Base-by-base conservation (phyloP, 495 filamentous ascomycete genomes). In the Penicillium coprophilum region DNA sequence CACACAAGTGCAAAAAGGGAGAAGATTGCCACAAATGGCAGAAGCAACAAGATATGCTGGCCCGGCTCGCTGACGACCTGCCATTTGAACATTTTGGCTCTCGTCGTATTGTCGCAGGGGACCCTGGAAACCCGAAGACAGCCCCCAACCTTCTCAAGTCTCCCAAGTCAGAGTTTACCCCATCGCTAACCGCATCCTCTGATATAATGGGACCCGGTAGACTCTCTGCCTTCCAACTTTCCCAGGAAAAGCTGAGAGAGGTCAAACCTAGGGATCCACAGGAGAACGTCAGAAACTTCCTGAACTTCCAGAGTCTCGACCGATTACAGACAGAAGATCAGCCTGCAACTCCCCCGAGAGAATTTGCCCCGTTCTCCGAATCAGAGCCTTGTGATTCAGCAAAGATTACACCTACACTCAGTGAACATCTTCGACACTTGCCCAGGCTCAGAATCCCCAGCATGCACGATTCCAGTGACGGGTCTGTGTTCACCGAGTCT, bases 221-320 rank as follows among this genome's bases (percentile, higher is more conserved):
- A 77, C 46, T 65, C 79, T 77, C 85, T 32, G 77, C 82, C 30
- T 77, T 92, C 57, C 82, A 82, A 21, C 79, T 97, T 30, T 85
- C 91, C 50, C 82, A 88, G 66, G 84, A 86, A 50, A 77, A 74
- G 10, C 84, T 97, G 10, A 80, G 82, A 34, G 82, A 79, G 47
- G 70, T 97, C 11, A 72, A 85, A 49, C 70, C 71, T 2, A 81
- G 85, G 31, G 93, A 97, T 69, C 91, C 93, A 8, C 91, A 92
- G 63, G 93, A 97, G 69, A 95, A 90, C 59, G 88, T 97, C 20
- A 83, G 89, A 45, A 86, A 96, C 45, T 97, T 95, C 77, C 75
- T 97, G 47, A 80, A 82, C 62, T 90, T 90, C 68, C 91, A 96
- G 61, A 82, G 85, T 57, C 67, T 89, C 15, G 67, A 80, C 17